Evolutionary conservation across 768 basidiomycete genomes (phyloP), one percentile per base, ranked within the genome.

Genomic region (Leccinum arenicola): DNA sequence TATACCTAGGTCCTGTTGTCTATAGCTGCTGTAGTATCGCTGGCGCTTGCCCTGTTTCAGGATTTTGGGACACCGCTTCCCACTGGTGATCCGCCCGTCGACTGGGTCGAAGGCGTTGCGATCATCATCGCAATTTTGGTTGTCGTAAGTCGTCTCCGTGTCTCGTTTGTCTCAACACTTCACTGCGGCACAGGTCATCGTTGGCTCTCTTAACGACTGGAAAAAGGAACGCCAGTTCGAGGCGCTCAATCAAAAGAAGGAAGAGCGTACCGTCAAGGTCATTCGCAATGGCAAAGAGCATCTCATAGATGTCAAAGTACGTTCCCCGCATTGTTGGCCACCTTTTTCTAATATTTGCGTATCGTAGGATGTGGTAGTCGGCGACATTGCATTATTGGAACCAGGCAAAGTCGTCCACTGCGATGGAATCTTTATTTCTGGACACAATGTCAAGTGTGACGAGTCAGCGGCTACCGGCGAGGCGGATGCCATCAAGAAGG

Each of bases 171-270:
- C 1, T 48, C 40, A 7, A 54, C 15, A 52, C 29, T 11, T 57
- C n/a, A 64, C 29, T 17, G 17, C n/a, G 23, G 36, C 31, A 2
- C 60, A 90, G 88, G 88, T 93, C 58, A 66, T 93, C 47, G 96
- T 99, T 57, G 96, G 96, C 31, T 94, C 95, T 12, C 64, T 98
- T 48, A 98, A 98, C 68, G 97, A 99, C 74, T 99, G 92, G 89
- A 95, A 98, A 74, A 98, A 98, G 74, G 97, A 99, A 73, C 87
- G 87, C 2, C 97, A 98, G 75, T 99, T 99, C 79, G 86, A 88
- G 67, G 80, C 78, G 19, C 82, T 99, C 45, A 98, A 98, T 68
- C 91, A 90, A 65, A 90, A 95, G 75, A 96, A 96, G 74, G 96
- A 98, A 57, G 97, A 96, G 65, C 90, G 97, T 27, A 84, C 82